Percentiles rank a stretch among this genome's conserved stretches.
phyloP scores from a whole-genome alignment of 2,329 filamentous ascomycete species.

The Coniella lustricola region DNA sequence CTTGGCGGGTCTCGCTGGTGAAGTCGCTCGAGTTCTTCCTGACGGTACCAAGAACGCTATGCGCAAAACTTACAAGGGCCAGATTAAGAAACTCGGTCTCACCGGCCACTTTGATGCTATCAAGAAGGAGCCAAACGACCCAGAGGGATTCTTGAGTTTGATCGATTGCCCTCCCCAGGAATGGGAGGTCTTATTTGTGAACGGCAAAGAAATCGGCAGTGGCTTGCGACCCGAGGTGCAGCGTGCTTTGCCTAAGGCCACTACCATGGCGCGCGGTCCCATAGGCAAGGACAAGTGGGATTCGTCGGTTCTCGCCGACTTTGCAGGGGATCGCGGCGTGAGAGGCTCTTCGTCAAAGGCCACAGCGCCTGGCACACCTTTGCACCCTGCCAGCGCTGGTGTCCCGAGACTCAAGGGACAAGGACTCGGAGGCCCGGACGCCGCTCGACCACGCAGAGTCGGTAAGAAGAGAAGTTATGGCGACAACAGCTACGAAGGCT shows the following conservation, averaged over 20 bases:
- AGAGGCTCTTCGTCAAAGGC: constrained; percentile 38
- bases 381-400: constrained; percentile 25
- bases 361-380: constrained; percentile 47
- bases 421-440: constrained; percentile 35
- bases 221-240: constrained; percentile 42
- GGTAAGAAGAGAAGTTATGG: constrained; percentile 71
- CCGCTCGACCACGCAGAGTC: constrained; percentile 53
- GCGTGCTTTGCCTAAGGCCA: constrained; percentile 41
- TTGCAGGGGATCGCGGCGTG: constrained; percentile 36
- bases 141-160: constrained; percentile 47
- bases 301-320: constrained; percentile 50
- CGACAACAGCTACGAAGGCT: constrained; percentile 68
- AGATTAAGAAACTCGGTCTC: constrained; percentile 57
- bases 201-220: constrained; percentile 46
- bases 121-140: constrained; percentile 46
- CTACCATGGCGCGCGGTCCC: constrained; percentile 50
- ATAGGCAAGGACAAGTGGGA: constrained; percentile 52
- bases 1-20: constrained; percentile 48
- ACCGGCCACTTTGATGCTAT: constrained; percentile 54
- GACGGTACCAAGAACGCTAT: constrained; percentile 62
- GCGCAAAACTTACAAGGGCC: constrained; percentile 61
- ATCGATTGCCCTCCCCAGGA: constrained; percentile 45
- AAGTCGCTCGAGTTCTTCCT: constrained; percentile 56
- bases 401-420: constrained; percentile 32
- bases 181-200: constrained; percentile 48